Evolutionary conservation across 331 rosid species (phyloP).

Genomic region (Malus hybrid): DNA sequence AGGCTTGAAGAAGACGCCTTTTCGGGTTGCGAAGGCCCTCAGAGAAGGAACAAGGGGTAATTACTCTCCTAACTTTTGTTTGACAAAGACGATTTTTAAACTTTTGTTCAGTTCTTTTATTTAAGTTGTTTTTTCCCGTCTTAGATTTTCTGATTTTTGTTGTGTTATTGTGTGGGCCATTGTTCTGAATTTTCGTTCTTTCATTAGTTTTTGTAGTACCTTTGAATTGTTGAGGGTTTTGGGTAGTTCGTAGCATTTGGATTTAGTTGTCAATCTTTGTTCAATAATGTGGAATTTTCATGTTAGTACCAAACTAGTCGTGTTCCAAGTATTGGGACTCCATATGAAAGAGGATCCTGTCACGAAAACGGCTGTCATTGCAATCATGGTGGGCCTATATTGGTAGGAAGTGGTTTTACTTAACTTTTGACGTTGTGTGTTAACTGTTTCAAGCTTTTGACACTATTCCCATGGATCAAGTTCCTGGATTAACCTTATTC

Average conservation of each 20-base stretch:
- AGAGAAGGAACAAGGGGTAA: slow-evolving; percentile 89
- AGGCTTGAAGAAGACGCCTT: slow-evolving; percentile 78
- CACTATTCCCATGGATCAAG: not conserved
- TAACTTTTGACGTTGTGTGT: not conserved
- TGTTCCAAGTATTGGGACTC: too few relatives aligned
- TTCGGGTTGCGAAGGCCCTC: slow-evolving; percentile 92
- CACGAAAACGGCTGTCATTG: not conserved
- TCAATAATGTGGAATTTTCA: not conserved
- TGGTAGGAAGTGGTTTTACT: not conserved
- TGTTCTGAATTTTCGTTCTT: not conserved
- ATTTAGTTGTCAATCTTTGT: not conserved
- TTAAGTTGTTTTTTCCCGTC: too few relatives aligned
- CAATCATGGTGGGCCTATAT: not conserved
- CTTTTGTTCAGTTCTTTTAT: not conserved
- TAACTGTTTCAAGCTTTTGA: not conserved
- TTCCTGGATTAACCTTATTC: not conserved
- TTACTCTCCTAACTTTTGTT: not conserved
- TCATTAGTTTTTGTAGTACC: not conserved
- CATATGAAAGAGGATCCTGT: not conserved
- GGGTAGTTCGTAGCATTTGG: not conserved
- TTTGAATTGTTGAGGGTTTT: not conserved
- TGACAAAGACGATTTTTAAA: too few relatives aligned
- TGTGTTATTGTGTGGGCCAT: not conserved
- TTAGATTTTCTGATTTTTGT: too few relatives aligned
- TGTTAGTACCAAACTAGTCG: not conserved